A percentile compares a stretch with the other conserved stretches of the same genome.
Conservation (phyloP, 164 flowering plant species). For the Buxus sempervirens region DNA sequence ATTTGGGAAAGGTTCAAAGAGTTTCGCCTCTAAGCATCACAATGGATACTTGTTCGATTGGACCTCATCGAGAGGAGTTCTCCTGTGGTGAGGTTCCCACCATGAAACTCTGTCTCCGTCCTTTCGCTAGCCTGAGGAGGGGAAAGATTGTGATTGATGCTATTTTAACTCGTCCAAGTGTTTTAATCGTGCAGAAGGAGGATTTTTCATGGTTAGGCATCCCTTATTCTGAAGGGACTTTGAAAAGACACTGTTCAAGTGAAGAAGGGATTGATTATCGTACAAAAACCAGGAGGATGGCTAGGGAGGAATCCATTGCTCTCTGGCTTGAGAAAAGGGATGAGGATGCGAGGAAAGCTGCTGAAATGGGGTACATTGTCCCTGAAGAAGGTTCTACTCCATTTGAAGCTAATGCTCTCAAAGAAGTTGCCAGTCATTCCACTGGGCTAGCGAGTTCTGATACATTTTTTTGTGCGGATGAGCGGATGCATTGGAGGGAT, state of each 20-base stretch:
- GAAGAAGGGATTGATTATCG: conserved; percentile 96
- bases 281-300: conserved; percentile 76
- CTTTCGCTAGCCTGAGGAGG: conserved; percentile 80
- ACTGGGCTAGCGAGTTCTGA: conserved; percentile 26
- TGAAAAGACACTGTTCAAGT: conserved; percentile 54
- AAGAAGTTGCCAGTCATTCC: conserved; percentile 26
- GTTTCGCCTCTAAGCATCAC: conserved; percentile 86
- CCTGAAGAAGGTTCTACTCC: conserved; percentile 30
- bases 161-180: conserved; percentile 62
- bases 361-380: conserved; percentile 66
- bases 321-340: conserved; percentile 66
- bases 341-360: conserved; percentile 60
- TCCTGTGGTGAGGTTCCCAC: conserved; percentile 83
- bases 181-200: conserved; percentile 76
- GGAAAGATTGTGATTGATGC: conserved; percentile 98
- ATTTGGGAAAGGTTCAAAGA: conserved; percentile 68
- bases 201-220: conserved; percentile 90
- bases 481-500: conserved; percentile 64
- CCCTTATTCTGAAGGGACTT: conserved; percentile 51
- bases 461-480: conserved; percentile 54
- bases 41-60: conserved; percentile 77
- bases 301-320: conserved; percentile 74
- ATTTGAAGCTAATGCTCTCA: conserved; percentile 25
- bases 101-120: conserved; percentile 69
- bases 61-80: conserved; percentile 82